Conservation (phyloP, 305 asterid genomes). For the Fraxinus albicans region DNA sequence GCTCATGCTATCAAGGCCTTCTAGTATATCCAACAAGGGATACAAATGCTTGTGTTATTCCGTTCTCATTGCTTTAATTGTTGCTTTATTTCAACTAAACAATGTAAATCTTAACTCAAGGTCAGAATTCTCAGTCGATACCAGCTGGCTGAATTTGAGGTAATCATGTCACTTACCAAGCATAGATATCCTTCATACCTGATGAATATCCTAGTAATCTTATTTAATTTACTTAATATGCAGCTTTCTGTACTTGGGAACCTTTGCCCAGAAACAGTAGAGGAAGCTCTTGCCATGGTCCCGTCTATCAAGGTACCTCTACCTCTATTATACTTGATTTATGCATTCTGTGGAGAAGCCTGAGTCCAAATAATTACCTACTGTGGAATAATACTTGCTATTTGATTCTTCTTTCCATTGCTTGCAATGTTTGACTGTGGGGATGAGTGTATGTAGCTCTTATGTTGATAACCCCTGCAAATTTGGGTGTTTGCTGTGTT, state of each 20-base stretch:
- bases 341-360: neutral
- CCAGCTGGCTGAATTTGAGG: conserved; percentile 90
- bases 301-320: conserved; percentile 75
- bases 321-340: neutral
- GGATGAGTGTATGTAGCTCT: neutral
- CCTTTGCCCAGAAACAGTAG: conserved; percentile 86
- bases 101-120: conserved; percentile 35
- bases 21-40: neutral
- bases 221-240: conserved; percentile 14
- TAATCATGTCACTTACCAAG: conserved; percentile 11
- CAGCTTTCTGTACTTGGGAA: conserved; percentile 83
- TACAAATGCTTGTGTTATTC: neutral
- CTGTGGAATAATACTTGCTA: neutral
- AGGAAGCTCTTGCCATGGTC: conserved; percentile 88
- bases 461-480: neutral
- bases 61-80: neutral
- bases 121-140: conserved; percentile 58
- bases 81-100: neutral
- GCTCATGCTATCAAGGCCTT: neutral
- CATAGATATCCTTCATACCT: neutral
- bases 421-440: neutral
- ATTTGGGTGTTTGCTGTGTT: neutral
- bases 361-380: neutral
- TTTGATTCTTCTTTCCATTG: neutral
- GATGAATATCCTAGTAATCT: neutral